Conservation (phyloP, 495 filamentous ascomycete genomes). For the Apodospora peruviana region DNA sequence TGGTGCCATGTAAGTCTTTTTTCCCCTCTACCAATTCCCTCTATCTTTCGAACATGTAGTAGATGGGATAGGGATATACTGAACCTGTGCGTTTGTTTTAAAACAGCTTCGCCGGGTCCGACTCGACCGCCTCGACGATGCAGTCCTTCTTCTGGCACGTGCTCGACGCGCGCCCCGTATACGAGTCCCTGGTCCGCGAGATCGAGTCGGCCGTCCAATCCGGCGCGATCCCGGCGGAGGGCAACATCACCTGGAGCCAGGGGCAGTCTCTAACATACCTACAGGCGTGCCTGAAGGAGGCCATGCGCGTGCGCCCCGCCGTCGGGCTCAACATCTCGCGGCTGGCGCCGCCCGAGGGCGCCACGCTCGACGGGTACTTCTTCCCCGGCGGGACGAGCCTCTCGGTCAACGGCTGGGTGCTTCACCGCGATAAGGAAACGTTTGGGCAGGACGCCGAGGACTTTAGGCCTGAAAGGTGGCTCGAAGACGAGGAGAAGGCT, state of each 20-base stretch:
- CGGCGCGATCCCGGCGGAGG: slow-evolving; percentile 34
- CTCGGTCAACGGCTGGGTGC: slow-evolving; percentile 50
- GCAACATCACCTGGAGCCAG: slow-evolving; percentile 40
- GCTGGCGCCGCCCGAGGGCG: slow-evolving; percentile 46
- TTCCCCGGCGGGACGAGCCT: slow-evolving; percentile 48
- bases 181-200: slow-evolving; percentile 38
- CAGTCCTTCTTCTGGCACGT: slow-evolving; percentile 52
- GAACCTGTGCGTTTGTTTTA: not conserved
- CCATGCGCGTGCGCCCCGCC: slow-evolving; percentile 60
- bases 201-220: slow-evolving; percentile 34
- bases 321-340: slow-evolving; percentile 51
- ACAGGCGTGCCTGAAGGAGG: slow-evolving; percentile 62
- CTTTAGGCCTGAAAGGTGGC: slow-evolving; percentile 62
- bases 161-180: slow-evolving; percentile 38
- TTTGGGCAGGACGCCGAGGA: slow-evolving; percentile 59
- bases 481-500: slow-evolving; percentile 44
- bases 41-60: not conserved
- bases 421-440: slow-evolving; percentile 45
- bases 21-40: not conserved
- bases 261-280: slow-evolving; percentile 51
- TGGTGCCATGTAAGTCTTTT: slow-evolving; percentile 41
- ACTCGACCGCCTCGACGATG: slow-evolving; percentile 57
- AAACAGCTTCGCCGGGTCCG: slow-evolving; percentile 57
- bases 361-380: slow-evolving; percentile 46
- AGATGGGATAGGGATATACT: not conserved